Conservation (phyloP, 768 basidiomycete species). For the Macrocybe gigantea region DNA sequence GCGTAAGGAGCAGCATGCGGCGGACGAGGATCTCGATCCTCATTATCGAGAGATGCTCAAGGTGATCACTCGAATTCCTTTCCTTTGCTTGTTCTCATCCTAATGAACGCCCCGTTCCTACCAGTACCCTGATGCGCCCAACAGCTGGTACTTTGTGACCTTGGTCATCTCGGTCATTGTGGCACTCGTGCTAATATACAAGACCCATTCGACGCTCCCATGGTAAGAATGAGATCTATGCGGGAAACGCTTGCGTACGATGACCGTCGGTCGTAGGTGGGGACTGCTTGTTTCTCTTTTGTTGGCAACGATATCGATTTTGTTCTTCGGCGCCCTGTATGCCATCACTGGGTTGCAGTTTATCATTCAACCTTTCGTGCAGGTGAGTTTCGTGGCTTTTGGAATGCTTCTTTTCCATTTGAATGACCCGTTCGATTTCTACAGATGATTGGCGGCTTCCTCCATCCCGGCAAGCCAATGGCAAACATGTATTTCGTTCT, state of each 20-base stretch:
- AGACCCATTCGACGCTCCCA: conserved; percentile 46
- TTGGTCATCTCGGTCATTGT: conserved; percentile 40
- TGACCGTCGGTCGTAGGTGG: conserved; percentile 27
- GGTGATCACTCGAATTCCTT: conserved; percentile 6
- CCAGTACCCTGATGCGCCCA: conserved; percentile 32
- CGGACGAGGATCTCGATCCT: conserved; percentile 38
- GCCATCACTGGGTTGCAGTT: conserved; percentile 36
- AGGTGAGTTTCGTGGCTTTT: not conserved
- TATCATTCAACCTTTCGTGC: not conserved
- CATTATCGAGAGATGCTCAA: conserved; percentile 55
- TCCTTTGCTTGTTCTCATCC: not conserved
- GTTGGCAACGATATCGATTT: conserved; percentile 40
- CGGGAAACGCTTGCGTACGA: not conserved
- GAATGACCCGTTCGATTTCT: too few species aligned
- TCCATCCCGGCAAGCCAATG: too few species aligned
- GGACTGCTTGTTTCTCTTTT: conserved; percentile 47
- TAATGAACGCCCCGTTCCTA: conserved; percentile 15
- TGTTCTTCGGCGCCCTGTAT: conserved; percentile 49
- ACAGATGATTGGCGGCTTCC: too few species aligned
- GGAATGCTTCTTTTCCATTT: not conserved
- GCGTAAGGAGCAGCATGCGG: not conserved
- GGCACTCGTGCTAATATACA: conserved; percentile 50
- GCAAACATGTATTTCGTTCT: too few species aligned
- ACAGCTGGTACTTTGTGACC: conserved; percentile 45
- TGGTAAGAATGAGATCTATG: conserved; percentile 29